A percentile compares a stretch with the other conserved stretches of the same genome.
Conservation (phyloP, 108 stramenopile species). For the Fistulifera pelliculosa region DNA sequence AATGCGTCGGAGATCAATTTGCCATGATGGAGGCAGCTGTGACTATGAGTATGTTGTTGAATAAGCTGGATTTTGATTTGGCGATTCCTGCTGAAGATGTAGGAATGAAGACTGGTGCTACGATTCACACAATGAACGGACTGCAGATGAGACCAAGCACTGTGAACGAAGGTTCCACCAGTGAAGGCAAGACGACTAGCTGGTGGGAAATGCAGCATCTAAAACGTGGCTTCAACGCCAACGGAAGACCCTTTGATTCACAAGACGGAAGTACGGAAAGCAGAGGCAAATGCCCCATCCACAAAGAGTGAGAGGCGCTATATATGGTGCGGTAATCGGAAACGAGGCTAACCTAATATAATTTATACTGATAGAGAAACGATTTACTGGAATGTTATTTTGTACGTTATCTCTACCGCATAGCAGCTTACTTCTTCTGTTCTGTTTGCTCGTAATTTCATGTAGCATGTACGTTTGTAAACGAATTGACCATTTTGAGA, state of each 20-base stretch:
- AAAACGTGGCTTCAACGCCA: slow-evolving; percentile 56
- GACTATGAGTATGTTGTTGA: slow-evolving; percentile 66
- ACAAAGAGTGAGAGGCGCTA: too few species aligned
- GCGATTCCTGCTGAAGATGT: slow-evolving; percentile 76
- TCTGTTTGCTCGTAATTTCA: too few species aligned
- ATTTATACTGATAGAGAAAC: too few species aligned
- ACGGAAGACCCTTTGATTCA: slow-evolving; percentile 40
- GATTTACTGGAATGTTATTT: too few species aligned
- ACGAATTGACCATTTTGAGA: too few species aligned
- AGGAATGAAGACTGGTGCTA: slow-evolving; percentile 92
- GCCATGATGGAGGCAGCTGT: slow-evolving; percentile 83
- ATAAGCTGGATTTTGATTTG: slow-evolving; percentile 73
- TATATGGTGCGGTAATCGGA: too few species aligned
- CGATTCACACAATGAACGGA: slow-evolving; percentile 93
- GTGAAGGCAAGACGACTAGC: slow-evolving; percentile 34
- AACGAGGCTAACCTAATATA: too few species aligned
- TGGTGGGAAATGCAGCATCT: slow-evolving; percentile 82
- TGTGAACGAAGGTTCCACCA: slow-evolving; percentile 21
- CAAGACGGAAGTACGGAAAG: not conserved
- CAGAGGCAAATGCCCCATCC: too few species aligned
- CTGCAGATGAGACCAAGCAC: slow-evolving; percentile 59
- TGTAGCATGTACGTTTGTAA: too few species aligned
- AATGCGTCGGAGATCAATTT: slow-evolving; percentile 89
- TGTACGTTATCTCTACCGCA: too few species aligned
- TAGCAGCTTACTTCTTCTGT: too few species aligned